Evolutionary conservation across 116 monocot species (phyloP).

Genomic region (Iris pallida): DNA sequence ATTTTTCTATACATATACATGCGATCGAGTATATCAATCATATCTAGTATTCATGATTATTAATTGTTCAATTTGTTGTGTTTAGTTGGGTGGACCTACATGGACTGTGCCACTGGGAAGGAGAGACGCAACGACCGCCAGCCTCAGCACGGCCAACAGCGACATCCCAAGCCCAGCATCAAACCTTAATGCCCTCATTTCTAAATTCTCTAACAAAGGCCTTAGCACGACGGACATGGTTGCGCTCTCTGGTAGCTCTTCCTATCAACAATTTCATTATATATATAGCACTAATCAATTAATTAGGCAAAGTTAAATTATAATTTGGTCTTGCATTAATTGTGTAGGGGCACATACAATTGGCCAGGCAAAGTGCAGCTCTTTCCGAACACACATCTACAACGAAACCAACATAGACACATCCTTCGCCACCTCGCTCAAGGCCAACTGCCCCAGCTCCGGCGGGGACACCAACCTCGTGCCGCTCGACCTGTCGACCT

Average conservation of each 20-base stretch:
- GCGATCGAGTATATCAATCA: too few relatives aligned
- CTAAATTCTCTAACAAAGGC: constrained; percentile 17
- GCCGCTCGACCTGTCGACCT: constrained; percentile 26
- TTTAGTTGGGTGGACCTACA: constrained; percentile 16
- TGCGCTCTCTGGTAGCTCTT: constrained; percentile 13
- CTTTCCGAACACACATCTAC: constrained; percentile 33
- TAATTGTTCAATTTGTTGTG: too few relatives aligned
- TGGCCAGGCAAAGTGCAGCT: constrained; percentile 29
- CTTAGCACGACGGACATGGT: constrained; percentile 18
- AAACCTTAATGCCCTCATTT: constrained; percentile 2
- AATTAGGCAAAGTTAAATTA: too few relatives aligned
- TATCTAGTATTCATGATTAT: too few relatives aligned
- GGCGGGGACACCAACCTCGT: constrained; percentile 34
- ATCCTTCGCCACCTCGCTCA: constrained; percentile 17
- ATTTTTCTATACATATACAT: too few relatives aligned
- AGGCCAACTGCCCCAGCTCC: constrained; percentile 30
- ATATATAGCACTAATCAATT: too few relatives aligned
- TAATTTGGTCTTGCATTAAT: neutral
- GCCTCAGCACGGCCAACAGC: constrained; percentile 18
- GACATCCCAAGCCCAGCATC: constrained; percentile 16
- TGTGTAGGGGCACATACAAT: constrained; percentile 42
- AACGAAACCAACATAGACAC: constrained; percentile 42
- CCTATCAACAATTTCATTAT: too few relatives aligned
- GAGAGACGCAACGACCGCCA: constrained; percentile 21
- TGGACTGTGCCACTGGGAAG: constrained; percentile 17